Percentiles rank a stretch among this genome's conserved stretches.
Conservation (phyloP, 192 early-diverging fungal genomes). For the Lobosporangium transversale region DNA sequence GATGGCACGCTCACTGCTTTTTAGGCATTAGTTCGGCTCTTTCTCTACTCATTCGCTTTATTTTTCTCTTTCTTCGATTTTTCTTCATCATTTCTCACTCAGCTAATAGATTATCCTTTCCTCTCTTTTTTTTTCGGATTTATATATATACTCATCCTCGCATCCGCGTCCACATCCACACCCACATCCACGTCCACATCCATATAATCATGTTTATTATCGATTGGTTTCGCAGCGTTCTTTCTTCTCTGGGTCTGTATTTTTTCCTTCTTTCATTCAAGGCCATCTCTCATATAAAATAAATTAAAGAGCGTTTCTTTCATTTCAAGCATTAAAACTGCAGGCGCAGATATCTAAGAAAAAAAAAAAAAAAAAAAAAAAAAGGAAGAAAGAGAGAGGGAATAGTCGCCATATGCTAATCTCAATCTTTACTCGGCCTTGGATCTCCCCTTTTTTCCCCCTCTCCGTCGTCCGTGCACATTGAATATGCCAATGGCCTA, state of each 20-base stretch:
- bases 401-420: neutral
- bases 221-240: constrained; percentile 97
- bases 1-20: no score
- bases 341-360: no score
- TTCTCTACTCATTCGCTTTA: no score
- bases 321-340: constrained; percentile 2
- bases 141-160: neutral
- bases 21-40: no score
- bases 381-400: neutral
- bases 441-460: neutral
- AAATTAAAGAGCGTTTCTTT: neutral
- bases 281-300: neutral
- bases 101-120: neutral
- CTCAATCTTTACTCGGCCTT: neutral
- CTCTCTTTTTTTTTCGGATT: neutral
- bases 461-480: no score
- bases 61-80: neutral
- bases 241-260: constrained; percentile 89
- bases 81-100: neutral
- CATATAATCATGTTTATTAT: constrained; percentile 89
- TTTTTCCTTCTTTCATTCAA: neutral
- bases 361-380: no score
- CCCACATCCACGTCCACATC: neutral
- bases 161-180: neutral
- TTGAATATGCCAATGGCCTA: no score